Percentiles rank a stretch among this genome's conserved stretches.
Conservation (phyloP, 192 early-diverging fungal genomes). For the Cladochytrium replicatum region DNA sequence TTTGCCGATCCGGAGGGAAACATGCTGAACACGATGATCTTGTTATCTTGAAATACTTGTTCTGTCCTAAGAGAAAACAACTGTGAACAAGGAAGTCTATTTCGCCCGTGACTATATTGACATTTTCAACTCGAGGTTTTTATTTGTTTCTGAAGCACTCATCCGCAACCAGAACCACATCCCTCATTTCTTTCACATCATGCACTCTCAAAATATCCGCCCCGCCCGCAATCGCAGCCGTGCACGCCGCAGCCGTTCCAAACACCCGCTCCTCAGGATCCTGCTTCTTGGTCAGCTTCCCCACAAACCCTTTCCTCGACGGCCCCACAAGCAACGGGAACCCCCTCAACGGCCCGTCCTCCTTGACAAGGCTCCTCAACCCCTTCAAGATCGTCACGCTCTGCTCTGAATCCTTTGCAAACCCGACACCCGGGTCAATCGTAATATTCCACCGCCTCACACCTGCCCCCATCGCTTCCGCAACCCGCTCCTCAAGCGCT, state of each 20-base stretch:
- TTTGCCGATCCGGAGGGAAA: too few species aligned
- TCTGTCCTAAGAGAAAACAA: too few species aligned
- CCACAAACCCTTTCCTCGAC: slow-evolving; percentile 88
- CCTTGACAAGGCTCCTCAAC: slow-evolving; percentile 41
- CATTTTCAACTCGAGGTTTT: too few species aligned
- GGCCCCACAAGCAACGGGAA: slow-evolving; percentile 89
- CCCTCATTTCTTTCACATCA: slow-evolving; percentile 88
- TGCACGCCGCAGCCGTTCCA: slow-evolving; percentile 84
- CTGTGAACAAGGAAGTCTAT: too few species aligned
- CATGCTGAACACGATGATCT: too few species aligned
- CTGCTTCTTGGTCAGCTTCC: slow-evolving; percentile 49
- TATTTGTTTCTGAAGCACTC: too few species aligned
- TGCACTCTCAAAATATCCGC: slow-evolving; percentile 84
- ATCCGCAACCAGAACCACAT: slow-evolving; percentile 81
- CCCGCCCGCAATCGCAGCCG: slow-evolving; percentile 70
- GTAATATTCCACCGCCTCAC: slow-evolving; percentile 94
- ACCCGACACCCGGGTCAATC: slow-evolving; percentile 94
- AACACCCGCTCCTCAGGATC: slow-evolving; percentile 62
- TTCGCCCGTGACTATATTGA: too few species aligned
- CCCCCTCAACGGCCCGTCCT: slow-evolving; percentile 36
- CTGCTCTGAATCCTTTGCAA: slow-evolving; percentile 85
- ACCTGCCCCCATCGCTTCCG: slow-evolving; percentile 64
- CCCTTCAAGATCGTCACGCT: slow-evolving; percentile 75
- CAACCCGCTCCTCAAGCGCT: slow-evolving; percentile 57
- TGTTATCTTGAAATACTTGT: too few species aligned